phyloP scores from a whole-genome alignment of 169 alveolate genomes.

The Plasmodium inui region DNA sequence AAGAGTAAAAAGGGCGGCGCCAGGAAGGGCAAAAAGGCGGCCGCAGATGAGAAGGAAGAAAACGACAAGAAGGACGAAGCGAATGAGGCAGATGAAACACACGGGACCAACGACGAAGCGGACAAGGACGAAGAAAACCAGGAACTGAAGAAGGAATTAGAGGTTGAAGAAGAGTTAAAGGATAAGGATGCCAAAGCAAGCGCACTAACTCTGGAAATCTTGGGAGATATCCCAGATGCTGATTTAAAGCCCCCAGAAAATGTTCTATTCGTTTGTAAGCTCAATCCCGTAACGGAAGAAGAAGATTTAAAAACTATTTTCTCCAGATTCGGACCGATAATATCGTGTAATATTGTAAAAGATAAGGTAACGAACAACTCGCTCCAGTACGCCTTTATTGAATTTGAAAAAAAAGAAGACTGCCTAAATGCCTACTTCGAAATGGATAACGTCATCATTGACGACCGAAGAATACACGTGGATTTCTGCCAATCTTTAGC shows the following conservation, averaged over 20 bases:
- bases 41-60: neutral
- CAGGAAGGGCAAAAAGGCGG: neutral
- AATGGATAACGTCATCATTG: conserved; percentile 97
- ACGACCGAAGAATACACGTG: conserved; percentile 94
- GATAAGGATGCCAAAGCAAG: conserved; percentile 93
- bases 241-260: conserved; percentile 99
- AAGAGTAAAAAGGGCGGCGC: neutral
- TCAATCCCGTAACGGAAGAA: conserved; percentile 97
- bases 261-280: conserved; percentile 97
- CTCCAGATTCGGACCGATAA: conserved; percentile 95
- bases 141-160: conserved; percentile 83
- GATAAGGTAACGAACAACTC: conserved; percentile 99
- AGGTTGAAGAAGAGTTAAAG: conserved; percentile 88
- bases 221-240: conserved; percentile 99
- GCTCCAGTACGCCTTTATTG: conserved; percentile 98
- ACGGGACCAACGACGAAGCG: neutral
- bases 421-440: conserved; percentile 97
- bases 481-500: conserved; percentile 92
- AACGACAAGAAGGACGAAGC: neutral
- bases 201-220: conserved; percentile 95
- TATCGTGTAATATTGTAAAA: conserved; percentile 95
- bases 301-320: conserved; percentile 97
- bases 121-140: conserved; percentile 74
- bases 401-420: conserved; percentile 95
- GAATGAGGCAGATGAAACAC: neutral